Evolutionary conservation across 352 stramenopile species (phyloP), one percentile per base, ranked within the genome.

Genomic region (Globisporangium spinosum): DNA sequence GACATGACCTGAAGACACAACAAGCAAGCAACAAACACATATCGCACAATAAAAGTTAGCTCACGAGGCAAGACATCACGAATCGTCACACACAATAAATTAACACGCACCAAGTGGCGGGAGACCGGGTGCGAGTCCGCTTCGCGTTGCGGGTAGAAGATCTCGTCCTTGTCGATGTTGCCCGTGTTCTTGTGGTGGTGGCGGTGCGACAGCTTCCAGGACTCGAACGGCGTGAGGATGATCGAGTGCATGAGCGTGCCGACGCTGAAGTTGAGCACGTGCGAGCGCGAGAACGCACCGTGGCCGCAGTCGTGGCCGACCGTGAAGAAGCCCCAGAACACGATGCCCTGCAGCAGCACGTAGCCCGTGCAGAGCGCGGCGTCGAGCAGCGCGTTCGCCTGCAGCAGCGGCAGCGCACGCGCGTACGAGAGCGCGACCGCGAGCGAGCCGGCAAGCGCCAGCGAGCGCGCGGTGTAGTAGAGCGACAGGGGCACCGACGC

Each of bases 111-210:
- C 45, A 90, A 76, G 64, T 82, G 79, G 38, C 80, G 78, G 2
- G 81, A 86, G 29, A 85, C 43, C 23, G 75, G 67, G 70, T 90
- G 79, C 55, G 82, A 71, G 45, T 83, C 79, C 17, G 73, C 65
- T 61, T 82, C 80, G 68, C 84, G 84, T 58, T 93, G 84, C 54
- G 86, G 86, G 73, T 91, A 91, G 65, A 93, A 94, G 68, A 93
- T 83, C 69, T 93, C 86, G 63, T 94, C 86, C 20, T 87, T 82
- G 73, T 94, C 86, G 58, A 93, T 87, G 76, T 92, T 93, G 70
- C 86, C 86, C 68, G 84, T 94, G 78, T 94, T 94, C 77, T 91
- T 92, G 82, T 94, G 86, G 75, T 94, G 86, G 67, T 90, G 84
- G 49, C 86, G 84, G 73, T 93, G 86, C 58, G 86, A 88, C 59